Evolutionary conservation across 176 grass and related monocot genomes (phyloP).

Genomic region (Cymbopogon citratus): DNA sequence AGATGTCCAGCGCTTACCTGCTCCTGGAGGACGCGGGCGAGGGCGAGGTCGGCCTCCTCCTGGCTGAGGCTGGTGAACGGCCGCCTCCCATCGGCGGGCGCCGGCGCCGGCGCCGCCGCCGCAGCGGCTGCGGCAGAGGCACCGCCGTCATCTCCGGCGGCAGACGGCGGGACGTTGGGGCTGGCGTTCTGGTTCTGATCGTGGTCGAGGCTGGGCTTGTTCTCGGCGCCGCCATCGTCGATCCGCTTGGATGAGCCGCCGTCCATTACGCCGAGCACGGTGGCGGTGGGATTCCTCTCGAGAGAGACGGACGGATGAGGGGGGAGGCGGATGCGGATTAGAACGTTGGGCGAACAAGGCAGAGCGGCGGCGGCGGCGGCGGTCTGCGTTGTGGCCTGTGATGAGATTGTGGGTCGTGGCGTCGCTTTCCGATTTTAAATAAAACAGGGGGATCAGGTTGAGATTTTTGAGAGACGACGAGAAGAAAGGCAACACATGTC

Average conservation of each 20-base stretch:
- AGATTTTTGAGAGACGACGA: background rate
- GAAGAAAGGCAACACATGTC: background rate
- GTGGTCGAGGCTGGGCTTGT: constrained; percentile 29
- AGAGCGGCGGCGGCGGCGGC: background rate
- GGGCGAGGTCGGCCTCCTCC: constrained; percentile 95
- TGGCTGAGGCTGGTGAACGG: constrained; percentile 94
- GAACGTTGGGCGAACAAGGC: background rate
- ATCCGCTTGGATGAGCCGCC: constrained; percentile 44
- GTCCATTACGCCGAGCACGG: constrained; percentile 40
- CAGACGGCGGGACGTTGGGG: constrained; percentile 1
- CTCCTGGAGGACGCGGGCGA: constrained; percentile 88
- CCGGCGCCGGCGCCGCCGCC: background rate
- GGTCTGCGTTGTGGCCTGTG: background rate
- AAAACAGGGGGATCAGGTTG: background rate
- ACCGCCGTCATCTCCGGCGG: background rate
- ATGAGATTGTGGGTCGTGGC: background rate
- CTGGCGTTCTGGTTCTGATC: constrained; percentile 28
- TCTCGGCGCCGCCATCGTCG: constrained; percentile 33
- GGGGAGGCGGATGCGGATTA: background rate
- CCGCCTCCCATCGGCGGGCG: constrained; percentile 23
- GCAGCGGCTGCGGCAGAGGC: background rate
- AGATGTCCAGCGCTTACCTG: constrained; percentile 42
- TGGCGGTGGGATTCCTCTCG: background rate
- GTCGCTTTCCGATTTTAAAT: background rate
- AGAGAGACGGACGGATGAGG: background rate